phyloP scores from a whole-genome alignment of 2,329 filamentous ascomycete genomes.

The Hawksworthiomyces lignivorus region DNA sequence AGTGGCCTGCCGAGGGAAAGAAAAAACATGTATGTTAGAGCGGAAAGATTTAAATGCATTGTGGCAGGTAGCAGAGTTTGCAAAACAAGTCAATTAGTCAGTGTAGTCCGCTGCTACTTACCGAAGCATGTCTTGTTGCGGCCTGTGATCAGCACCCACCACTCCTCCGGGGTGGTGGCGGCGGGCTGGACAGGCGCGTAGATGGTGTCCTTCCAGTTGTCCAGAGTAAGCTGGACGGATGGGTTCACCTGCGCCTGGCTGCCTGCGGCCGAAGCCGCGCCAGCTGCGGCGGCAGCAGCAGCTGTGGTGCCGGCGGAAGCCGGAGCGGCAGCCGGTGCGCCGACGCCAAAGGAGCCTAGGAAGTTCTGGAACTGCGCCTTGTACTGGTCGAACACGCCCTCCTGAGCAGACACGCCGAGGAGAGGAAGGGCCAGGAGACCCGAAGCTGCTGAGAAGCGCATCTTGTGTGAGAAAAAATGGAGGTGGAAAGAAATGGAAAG shows the following conservation, averaged over 20 bases:
- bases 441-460: conserved; percentile 49
- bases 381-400: conserved; percentile 45
- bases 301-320: conserved; percentile 20
- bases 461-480: conserved; percentile 25
- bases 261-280: conserved; percentile 43
- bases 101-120: too few relatives aligned
- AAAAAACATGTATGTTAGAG: not conserved
- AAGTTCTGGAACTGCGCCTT: conserved; percentile 58
- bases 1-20: conserved; percentile 47
- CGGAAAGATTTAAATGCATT: too few relatives aligned
- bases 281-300: conserved; percentile 34
- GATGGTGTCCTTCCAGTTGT: conserved; percentile 65
- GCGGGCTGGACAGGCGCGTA: conserved; percentile 52
- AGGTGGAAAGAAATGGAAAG: not conserved
- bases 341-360: conserved; percentile 45
- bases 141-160: conserved; percentile 67
- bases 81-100: too few relatives aligned
- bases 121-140: conserved; percentile 71
- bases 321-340: conserved; percentile 33
- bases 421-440: conserved; percentile 48
- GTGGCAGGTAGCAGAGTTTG: too few relatives aligned
- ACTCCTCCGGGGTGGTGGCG: conserved; percentile 60
- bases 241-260: conserved; percentile 19
- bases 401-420: conserved; percentile 43
- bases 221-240: conserved; percentile 53